phyloP scores from a whole-genome alignment of 768 basidiomycete genomes.

The Peribolospora baueri region DNA sequence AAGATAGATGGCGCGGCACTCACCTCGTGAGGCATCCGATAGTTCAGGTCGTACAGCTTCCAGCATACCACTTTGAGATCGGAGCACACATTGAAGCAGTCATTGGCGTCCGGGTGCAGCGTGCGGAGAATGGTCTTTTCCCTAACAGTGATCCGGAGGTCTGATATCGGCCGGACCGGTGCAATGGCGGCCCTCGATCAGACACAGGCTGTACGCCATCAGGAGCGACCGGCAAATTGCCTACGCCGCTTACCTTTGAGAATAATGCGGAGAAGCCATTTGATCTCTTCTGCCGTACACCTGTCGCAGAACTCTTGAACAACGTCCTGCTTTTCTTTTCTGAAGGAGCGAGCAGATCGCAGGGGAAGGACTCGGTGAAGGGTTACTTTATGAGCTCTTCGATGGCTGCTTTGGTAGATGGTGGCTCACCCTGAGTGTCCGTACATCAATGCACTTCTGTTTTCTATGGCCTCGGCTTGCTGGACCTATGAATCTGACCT shows the following conservation, averaged over 20 bases:
- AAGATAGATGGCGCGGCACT: not conserved
- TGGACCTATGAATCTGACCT: too few relatives aligned
- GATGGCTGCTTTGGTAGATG: too few relatives aligned
- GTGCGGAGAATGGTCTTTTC: slow-evolving; percentile 77
- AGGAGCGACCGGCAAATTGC: not conserved
- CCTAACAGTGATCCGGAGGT: slow-evolving; percentile 75
- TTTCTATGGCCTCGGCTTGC: too few relatives aligned
- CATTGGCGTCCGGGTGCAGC: slow-evolving; percentile 83
- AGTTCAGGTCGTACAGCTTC: slow-evolving; percentile 54
- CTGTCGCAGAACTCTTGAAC: slow-evolving; percentile 38
- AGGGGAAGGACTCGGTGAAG: not conserved
- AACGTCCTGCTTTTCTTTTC: slow-evolving; percentile 48
- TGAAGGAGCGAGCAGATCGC: slow-evolving; percentile 16
- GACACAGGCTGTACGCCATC: too few relatives aligned
- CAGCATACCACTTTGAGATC: slow-evolving; percentile 83
- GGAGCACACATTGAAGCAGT: slow-evolving; percentile 86
- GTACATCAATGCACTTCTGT: too few relatives aligned
- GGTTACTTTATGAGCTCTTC: too few relatives aligned
- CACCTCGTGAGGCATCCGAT: slow-evolving; percentile 24
- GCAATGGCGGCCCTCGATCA: too few relatives aligned
- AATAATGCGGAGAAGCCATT: slow-evolving; percentile 89
- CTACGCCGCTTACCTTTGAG: slow-evolving; percentile 44
- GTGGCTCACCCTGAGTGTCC: too few relatives aligned
- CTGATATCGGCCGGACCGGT: slow-evolving; percentile 22
- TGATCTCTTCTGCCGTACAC: slow-evolving; percentile 64